phyloP scores from a whole-genome alignment of 2,329 filamentous ascomycete genomes.

The Microdochium nivale region DNA sequence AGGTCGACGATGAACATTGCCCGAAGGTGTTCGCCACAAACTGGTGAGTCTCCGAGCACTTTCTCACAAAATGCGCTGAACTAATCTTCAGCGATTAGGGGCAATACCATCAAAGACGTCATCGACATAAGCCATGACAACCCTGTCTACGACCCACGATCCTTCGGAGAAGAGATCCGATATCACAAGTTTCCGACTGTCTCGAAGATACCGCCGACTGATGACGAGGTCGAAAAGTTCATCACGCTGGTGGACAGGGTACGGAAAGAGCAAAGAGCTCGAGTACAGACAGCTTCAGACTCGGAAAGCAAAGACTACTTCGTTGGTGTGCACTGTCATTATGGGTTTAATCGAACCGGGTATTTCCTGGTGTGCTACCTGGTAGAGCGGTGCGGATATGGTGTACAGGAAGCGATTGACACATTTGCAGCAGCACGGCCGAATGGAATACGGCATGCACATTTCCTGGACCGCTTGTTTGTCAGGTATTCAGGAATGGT shows the following conservation, averaged over 20 bases:
- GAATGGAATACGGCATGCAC: slow-evolving; percentile 79
- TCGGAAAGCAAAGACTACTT: slow-evolving; percentile 32
- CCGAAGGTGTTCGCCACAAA: slow-evolving; percentile 55
- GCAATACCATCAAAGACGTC: slow-evolving; percentile 60
- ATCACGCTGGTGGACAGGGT: slow-evolving; percentile 51
- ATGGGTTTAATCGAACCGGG: slow-evolving; percentile 90
- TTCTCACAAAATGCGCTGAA: background rate
- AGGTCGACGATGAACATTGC: slow-evolving; percentile 77
- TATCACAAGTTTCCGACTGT: slow-evolving; percentile 89
- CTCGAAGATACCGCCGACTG: slow-evolving; percentile 74
- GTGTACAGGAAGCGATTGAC: slow-evolving; percentile 68
- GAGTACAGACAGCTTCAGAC: slow-evolving; percentile 30
- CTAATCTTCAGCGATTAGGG: slow-evolving; percentile 46
- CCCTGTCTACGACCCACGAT: slow-evolving; percentile 77
- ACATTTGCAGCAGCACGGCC: slow-evolving; percentile 65
- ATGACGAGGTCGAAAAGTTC: slow-evolving; percentile 43
- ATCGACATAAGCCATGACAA: slow-evolving; percentile 88
- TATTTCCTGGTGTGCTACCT: slow-evolving; percentile 87
- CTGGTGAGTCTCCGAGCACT: slow-evolving; percentile 11
- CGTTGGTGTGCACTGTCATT: slow-evolving; percentile 88
- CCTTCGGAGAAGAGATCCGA: slow-evolving; percentile 58
- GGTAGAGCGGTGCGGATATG: slow-evolving; percentile 68
- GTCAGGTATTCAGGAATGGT: slow-evolving; percentile 55
- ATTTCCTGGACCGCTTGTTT: slow-evolving; percentile 79
- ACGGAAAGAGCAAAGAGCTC: slow-evolving; percentile 41